Evolutionary conservation across 2,329 filamentous ascomycete species (phyloP), one percentile per base, ranked within the genome.

Genomic region (Penicillium sp.): DNA sequence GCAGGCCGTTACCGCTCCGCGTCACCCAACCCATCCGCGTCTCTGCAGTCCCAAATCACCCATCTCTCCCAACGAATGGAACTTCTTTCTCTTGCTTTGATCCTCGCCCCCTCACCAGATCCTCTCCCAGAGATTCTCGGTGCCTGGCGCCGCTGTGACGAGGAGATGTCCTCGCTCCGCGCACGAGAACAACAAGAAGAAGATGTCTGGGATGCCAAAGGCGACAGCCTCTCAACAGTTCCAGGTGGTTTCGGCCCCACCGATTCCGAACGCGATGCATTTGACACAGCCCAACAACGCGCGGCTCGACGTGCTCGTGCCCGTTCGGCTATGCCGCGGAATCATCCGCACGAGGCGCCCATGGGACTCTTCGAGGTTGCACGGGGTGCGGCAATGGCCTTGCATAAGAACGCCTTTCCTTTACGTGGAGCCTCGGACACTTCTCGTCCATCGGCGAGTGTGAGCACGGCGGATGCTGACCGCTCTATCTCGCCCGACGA

Each of bases 61-160:
- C 74, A 76, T 45, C 73, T 85, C 11, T 78, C 82, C 45, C 81
- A 84, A 61, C 74, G 81, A 43, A 82, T 83, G 73, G 82, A 85
- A 59, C 74, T 85, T 4, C 76, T 85, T 13, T 82, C 80, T 5
- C 75, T 82, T 43, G 76, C 82, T 2, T 71, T 85, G 4, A 68
- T 80, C n/a, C 74, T 84, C 8, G 77, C 79, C 2, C 81, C 82
- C 1, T 70, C 74, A 0, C 69, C 75, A 1, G 76, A 73, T 35
- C 67, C 77, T 3, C 71, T 85, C 1, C 76, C 80, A 9, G 81
- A 84, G 56, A 80, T 84, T 26, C 71, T 85, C 0, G 73, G 71
- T 5, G 80, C 79, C 24, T 85, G 82, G 81, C 79, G 80, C 43
- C 73, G 79, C 39, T 82, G 78, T 60, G 82, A 85, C 62, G 77